Evolutionary conservation across 148 eudicot species (phyloP).

Genomic region (Rhododendron ovatum): DNA sequence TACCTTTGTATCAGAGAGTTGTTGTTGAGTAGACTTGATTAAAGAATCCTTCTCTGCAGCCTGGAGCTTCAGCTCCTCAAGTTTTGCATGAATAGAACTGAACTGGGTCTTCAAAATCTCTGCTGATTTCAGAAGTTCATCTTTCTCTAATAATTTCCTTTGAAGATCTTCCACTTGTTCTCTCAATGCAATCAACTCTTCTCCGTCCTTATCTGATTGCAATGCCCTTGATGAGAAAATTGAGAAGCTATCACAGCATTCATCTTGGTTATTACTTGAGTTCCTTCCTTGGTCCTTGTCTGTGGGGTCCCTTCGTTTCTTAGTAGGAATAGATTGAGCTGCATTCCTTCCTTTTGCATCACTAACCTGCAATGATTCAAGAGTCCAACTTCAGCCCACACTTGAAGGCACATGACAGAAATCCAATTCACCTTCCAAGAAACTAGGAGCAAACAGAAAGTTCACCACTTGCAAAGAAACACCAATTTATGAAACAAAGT

Average conservation of each 20-base stretch:
- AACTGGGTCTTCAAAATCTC: slow-evolving; percentile 52
- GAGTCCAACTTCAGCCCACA: slow-evolving; percentile 8
- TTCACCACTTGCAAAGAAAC: neutral
- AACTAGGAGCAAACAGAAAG: neutral
- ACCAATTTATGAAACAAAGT: neutral
- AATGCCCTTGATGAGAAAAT: slow-evolving; percentile 36
- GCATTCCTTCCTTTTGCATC: slow-evolving; percentile 49
- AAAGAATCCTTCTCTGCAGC: slow-evolving; percentile 59
- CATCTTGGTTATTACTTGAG: slow-evolving; percentile 38
- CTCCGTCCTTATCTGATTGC: slow-evolving; percentile 55
- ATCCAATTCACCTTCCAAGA: neutral
- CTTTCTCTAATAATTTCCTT: slow-evolving; percentile 60
- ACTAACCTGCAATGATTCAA: slow-evolving; percentile 30
- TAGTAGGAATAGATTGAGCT: slow-evolving; percentile 51
- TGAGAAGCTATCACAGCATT: slow-evolving; percentile 36
- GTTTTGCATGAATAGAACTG: slow-evolving; percentile 38
- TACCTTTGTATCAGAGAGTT: slow-evolving; percentile 85
- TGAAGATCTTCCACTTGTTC: slow-evolving; percentile 74
- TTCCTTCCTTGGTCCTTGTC: slow-evolving; percentile 43
- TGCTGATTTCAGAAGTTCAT: slow-evolving; percentile 58
- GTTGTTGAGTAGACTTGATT: slow-evolving; percentile 55
- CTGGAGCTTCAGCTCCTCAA: slow-evolving; percentile 53
- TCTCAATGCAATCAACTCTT: slow-evolving; percentile 61
- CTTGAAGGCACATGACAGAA: neutral
- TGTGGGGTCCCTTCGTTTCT: slow-evolving; percentile 41